Conservation (phyloP, 768 basidiomycete genomes). For the Suillus placidus region DNA sequence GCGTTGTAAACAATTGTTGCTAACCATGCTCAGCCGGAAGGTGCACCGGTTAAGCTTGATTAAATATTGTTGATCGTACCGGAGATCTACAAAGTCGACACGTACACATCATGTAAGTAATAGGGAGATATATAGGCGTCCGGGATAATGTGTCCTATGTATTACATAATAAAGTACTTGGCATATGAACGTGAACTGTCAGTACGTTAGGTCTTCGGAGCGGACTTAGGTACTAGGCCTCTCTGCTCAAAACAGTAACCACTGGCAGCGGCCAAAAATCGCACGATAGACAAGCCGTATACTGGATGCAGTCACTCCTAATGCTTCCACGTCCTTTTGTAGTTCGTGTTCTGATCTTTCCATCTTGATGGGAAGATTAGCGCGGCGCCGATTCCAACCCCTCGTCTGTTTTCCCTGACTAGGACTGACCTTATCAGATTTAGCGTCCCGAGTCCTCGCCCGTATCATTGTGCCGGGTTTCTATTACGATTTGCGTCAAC, state of each 20-base stretch:
- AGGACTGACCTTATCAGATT: slow-evolving; percentile 18
- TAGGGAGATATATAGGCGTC: too few species aligned
- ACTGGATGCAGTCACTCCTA: slow-evolving; percentile 9
- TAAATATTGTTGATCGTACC: too few species aligned
- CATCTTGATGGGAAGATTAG: slow-evolving; percentile 22
- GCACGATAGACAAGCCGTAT: slow-evolving; percentile 9
- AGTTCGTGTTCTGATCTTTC: slow-evolving; percentile 22
- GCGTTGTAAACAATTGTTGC: not conserved
- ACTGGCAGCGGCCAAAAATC: too few species aligned
- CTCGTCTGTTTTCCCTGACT: slow-evolving; percentile 17
- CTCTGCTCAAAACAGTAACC: slow-evolving; percentile 10
- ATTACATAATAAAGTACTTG: not conserved
- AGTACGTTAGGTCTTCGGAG: not conserved
- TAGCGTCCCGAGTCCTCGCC: slow-evolving; percentile 4
- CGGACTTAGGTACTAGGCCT: slow-evolving; percentile 12
- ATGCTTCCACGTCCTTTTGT: slow-evolving; percentile 27
- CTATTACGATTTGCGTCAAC: slow-evolving; percentile 15
- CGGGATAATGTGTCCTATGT: too few species aligned
- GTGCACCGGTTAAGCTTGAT: too few species aligned
- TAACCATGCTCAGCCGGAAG: not conserved
- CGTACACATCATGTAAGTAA: too few species aligned
- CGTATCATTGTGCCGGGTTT: slow-evolving; percentile 14
- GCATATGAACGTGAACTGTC: not conserved
- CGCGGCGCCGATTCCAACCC: slow-evolving; percentile 11
- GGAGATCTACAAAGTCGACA: too few species aligned